Evolutionary conservation across 2,329 filamentous ascomycete species (phyloP), one percentile per base, ranked within the genome.

Genomic region (Daldinia sp.): DNA sequence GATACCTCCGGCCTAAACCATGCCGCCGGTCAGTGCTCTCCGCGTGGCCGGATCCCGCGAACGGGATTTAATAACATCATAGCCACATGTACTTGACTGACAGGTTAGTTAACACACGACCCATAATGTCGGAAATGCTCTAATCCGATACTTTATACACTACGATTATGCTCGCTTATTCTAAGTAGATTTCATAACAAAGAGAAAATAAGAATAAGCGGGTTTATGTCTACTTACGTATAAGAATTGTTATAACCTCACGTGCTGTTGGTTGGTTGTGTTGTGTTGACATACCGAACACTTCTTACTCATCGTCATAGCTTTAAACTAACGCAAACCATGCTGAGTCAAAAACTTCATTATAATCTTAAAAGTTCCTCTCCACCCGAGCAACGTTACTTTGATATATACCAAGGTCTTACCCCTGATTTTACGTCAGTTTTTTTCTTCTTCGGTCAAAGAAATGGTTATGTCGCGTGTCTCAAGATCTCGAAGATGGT

Each of bases 1-100:
- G 59, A 55, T 61, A 51, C 57, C 59, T 68, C 65, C 65, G 62
- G 42, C 33, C 56, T 58, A 46, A 42, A 60, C 56, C 26, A 68
- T 55, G 60, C 51, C 18, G 51, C 33, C 55, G 55, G 63, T 61
- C 51, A 20, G 64, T 35, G 46, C 46, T 48, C 20, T 64, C 48
- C 41, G 61, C 37, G 65, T 39, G 65, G 61, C 50, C 48, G 53
- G 53, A 46, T 59, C 37, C 60, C 57, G 51, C 53, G 7, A 37
- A 37, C 60, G 63, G 67, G 60, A 67, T 42, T 66, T 50, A 55
- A 26, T 54, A 30, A 30, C 50, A 20, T 18, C 33, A 28, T 67
- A 46, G 41, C 26, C 33, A 59, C 26, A 50, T 42, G 55, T 13
- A 60, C 48, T 18, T 55, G 54, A 59, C 58, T 61, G 53, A 48